These are phyloP conservation scores for Fagopyrum esculentum DNA, from an alignment of 148 eudicot genomes.

Conservation along the genomic window DNA sequence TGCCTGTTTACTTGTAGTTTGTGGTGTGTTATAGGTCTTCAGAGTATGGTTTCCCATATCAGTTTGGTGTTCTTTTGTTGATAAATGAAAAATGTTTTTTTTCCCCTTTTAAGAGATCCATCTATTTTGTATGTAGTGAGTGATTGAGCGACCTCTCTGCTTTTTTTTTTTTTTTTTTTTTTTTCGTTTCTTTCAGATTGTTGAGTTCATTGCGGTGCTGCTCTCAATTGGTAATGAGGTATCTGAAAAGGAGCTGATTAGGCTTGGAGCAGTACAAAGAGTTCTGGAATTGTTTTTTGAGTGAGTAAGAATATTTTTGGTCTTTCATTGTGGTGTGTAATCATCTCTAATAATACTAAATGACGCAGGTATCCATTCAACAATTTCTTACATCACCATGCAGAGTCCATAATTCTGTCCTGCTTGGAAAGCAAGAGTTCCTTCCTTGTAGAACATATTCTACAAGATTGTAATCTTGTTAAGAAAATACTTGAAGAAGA, in stretches of 20 bases:
- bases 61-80: background rate
- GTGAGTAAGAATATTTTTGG: conserved; percentile 24
- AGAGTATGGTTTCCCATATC: background rate
- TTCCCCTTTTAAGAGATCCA: background rate
- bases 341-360: conserved; percentile 11
- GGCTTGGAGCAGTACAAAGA: conserved; percentile 67
- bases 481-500: conserved; percentile 82
- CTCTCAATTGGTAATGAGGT: conserved; percentile 65
- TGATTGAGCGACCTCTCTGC: background rate
- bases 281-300: conserved; percentile 73
- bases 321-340: background rate
- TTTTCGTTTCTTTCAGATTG: conserved; percentile 42
- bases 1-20: background rate
- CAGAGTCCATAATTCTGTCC: conserved; percentile 54
- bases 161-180: no score
- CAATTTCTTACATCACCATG: conserved; percentile 91
- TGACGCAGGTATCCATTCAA: conserved; percentile 82
- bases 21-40: background rate
- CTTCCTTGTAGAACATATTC: conserved; percentile 67
- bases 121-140: background rate
- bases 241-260: conserved; percentile 82
- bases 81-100: background rate
- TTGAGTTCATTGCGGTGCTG: conserved; percentile 85
- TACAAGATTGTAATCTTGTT: conserved; percentile 74
- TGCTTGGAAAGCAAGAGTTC: conserved; percentile 83